Conservation (phyloP, 2,329 filamentous ascomycete genomes). For the Fusarium xyrophilum region DNA sequence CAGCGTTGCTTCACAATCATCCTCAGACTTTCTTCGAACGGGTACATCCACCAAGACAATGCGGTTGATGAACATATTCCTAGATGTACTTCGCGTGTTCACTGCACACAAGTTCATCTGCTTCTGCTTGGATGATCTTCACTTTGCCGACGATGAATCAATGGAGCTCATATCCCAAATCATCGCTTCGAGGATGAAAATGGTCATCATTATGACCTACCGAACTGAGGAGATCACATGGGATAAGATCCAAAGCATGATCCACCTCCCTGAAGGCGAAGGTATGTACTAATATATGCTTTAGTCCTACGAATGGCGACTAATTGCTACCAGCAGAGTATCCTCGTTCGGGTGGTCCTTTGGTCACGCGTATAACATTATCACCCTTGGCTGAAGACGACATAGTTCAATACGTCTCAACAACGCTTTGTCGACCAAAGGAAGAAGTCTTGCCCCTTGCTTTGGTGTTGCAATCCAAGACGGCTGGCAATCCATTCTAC, state of each 20-base stretch:
- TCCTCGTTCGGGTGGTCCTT: conserved; percentile 56
- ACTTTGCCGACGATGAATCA: conserved; percentile 89
- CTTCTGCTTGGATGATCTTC: conserved; percentile 86
- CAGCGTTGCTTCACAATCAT: conserved; percentile 56
- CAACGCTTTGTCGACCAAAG: conserved; percentile 76
- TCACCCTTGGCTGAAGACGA: conserved; percentile 78
- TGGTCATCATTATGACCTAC: conserved; percentile 82
- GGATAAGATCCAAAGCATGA: conserved; percentile 61
- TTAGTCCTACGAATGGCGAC: not conserved
- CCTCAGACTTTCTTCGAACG: conserved; percentile 66
- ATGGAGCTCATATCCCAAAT: conserved; percentile 84
- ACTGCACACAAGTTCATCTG: conserved; percentile 86
- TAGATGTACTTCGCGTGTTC: conserved; percentile 84
- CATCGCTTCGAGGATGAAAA: conserved; percentile 76
- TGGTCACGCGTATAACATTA: conserved; percentile 74
- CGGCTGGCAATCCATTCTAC: conserved; percentile 87
- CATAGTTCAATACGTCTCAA: conserved; percentile 80
- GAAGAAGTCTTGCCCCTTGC: conserved; percentile 79
- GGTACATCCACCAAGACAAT: conserved; percentile 69
- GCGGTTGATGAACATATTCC: conserved; percentile 83
- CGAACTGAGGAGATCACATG: conserved; percentile 69
- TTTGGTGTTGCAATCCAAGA: conserved; percentile 87
- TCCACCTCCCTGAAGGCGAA: conserved; percentile 62
- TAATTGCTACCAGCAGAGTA: conserved; percentile 48
- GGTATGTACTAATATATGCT: conserved; percentile 45